Conservation (phyloP, 140 eudicot species). For the Oenanthe javanica region DNA sequence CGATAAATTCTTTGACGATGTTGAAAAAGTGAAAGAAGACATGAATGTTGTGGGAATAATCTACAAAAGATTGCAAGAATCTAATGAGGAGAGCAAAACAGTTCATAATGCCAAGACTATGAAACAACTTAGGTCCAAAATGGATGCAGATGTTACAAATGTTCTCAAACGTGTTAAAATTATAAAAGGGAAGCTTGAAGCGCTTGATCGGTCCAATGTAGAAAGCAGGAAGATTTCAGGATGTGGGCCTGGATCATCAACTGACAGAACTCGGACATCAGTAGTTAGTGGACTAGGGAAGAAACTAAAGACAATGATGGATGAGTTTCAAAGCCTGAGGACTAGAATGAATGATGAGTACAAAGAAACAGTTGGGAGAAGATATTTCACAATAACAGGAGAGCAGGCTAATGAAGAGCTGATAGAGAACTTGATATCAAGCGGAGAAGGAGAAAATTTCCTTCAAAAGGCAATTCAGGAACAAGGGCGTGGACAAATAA, state of each 20-base stretch:
- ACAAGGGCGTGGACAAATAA: conserved; percentile 80
- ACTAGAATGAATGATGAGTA: conserved; percentile 1
- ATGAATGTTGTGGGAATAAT: conserved; percentile 2
- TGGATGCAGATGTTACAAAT: conserved; percentile 23
- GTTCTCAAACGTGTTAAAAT: conserved; percentile 6
- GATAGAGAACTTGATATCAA: conserved; percentile 69
- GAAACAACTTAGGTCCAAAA: conserved; percentile 51
- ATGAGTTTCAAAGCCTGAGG: conserved; percentile 6
- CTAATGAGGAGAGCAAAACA: conserved; percentile 8
- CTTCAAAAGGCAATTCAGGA: conserved; percentile 88
- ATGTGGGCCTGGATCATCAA: conserved; percentile 6
- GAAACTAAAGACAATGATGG: conserved; percentile 16
- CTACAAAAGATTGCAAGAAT: conserved; percentile 4
- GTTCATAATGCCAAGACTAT: conserved; percentile 39
- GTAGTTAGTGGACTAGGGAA: conserved; percentile 2
- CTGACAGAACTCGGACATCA: conserved; percentile 5
- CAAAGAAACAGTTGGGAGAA: conserved; percentile 9
- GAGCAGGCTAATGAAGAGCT: conserved; percentile 65
- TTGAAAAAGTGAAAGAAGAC: conserved; percentile 4
- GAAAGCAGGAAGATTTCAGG: conserved; percentile 1
- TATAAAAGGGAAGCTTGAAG: conserved; percentile 3
- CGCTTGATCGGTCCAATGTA: conserved; percentile 1
- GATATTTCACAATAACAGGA: conserved; percentile 36
- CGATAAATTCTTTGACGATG: not conserved
- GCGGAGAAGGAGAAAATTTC: conserved; percentile 76